Conservation (phyloP, 495 filamentous ascomycete species). For the Lasiosphaeriaceae sp. region DNA sequence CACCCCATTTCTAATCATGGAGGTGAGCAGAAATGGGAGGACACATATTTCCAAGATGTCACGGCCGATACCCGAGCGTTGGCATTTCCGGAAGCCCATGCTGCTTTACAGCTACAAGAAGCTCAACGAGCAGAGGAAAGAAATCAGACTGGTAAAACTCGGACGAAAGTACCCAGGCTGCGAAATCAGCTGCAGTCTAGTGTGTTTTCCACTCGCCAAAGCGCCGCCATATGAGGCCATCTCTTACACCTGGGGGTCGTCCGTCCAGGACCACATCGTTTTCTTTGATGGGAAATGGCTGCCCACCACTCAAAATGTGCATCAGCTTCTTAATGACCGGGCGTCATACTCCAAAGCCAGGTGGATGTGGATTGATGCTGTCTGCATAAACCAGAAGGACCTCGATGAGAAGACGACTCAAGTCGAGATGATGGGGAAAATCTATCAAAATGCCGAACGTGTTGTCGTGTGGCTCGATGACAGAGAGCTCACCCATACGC, state of each 20-base stretch:
- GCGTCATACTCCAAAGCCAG: neutral
- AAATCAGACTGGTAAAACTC: too few species aligned
- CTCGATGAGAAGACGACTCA: constrained; percentile 12
- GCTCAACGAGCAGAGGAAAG: too few species aligned
- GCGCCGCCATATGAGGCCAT: neutral
- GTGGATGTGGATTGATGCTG: constrained; percentile 4
- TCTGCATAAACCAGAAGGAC: constrained; percentile 23
- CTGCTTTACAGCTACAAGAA: too few species aligned
- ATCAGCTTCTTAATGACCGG: neutral
- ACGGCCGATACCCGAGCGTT: too few species aligned
- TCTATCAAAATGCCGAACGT: constrained; percentile 14
- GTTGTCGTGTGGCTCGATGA: constrained; percentile 2
- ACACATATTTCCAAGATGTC: too few species aligned
- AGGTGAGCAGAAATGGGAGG: too few species aligned
- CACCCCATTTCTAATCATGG: too few species aligned
- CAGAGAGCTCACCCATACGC: too few species aligned
- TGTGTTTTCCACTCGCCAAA: neutral
- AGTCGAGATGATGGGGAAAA: constrained; percentile 16
- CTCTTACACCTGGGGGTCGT: neutral
- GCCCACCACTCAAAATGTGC: neutral
- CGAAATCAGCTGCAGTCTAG: too few species aligned
- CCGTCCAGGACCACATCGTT: neutral
- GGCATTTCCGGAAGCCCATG: too few species aligned
- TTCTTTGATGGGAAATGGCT: neutral
- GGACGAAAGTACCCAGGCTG: too few species aligned